phyloP scores from a whole-genome alignment of 1,284 basidiomycete genomes.

The Chiua sp. region DNA sequence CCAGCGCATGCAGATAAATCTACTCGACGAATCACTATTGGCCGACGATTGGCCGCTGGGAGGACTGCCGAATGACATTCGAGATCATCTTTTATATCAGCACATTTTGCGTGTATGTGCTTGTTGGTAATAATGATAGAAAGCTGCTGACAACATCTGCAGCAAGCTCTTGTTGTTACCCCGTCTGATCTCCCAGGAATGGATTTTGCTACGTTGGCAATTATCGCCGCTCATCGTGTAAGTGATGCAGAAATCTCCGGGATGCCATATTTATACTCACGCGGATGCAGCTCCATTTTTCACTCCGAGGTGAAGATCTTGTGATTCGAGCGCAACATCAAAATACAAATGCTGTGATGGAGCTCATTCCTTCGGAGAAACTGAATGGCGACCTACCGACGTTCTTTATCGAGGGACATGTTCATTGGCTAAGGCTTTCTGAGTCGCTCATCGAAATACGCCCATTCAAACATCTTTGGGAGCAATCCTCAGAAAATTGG shows the following conservation, averaged over 20 bases:
- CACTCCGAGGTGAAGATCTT: constrained; percentile 13
- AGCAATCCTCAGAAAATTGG: constrained; percentile 11
- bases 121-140: too few relatives aligned
- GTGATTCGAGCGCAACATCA: constrained; percentile 29
- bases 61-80: constrained; percentile 40
- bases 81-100: constrained; percentile 31
- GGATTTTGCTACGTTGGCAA: constrained; percentile 40
- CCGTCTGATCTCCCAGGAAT: constrained; percentile 42
- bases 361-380: constrained; percentile 41
- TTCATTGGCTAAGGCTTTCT: constrained; percentile 42
- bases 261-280: neutral
- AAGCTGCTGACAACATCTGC: neutral
- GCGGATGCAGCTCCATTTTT: constrained; percentile 33
- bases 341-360: constrained; percentile 15
- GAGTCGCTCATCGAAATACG: constrained; percentile 40
- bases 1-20: neutral
- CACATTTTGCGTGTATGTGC: too few relatives aligned
- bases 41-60: constrained; percentile 42
- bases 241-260: neutral
- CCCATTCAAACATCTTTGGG: constrained; percentile 30
- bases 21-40: neutral
- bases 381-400: constrained; percentile 42
- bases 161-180: constrained; percentile 45
- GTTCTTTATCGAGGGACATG: constrained; percentile 34
- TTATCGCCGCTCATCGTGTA: constrained; percentile 30